A percentile compares a stretch with the other conserved stretches of the same genome.
These are phyloP conservation scores for Phellinidium pouzarii DNA, from an alignment of 1,284 basidiomycete species.

Conservation along the genomic window DNA sequence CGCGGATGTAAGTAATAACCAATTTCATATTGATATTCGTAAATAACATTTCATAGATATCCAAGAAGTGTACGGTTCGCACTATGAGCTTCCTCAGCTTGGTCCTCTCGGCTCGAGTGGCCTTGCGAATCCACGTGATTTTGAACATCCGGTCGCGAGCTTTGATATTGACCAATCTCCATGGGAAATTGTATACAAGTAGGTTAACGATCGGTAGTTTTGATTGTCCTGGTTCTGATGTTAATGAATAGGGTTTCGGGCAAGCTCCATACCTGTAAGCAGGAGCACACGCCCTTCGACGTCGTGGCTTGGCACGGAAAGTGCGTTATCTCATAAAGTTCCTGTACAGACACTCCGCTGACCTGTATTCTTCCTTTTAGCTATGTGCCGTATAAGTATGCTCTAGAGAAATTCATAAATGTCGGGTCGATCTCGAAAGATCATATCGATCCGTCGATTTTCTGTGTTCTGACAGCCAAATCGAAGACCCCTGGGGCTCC, in stretches of 20 bases:
- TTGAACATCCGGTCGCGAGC: conserved; percentile 54
- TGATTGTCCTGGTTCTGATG: neutral
- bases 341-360: neutral
- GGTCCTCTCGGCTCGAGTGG: conserved; percentile 60
- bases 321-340: neutral
- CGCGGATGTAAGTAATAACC: conserved; percentile 38
- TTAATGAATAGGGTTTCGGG: conserved; percentile 36
- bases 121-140: conserved; percentile 58
- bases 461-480: conserved; percentile 57
- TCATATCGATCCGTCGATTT: conserved; percentile 59
- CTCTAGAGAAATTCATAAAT: conserved; percentile 56
- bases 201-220: conserved; percentile 22
- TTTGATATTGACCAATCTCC: conserved; percentile 57
- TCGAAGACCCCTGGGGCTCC: conserved; percentile 52
- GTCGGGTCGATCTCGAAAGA: conserved; percentile 63
- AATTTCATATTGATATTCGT: neutral
- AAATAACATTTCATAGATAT: conserved; percentile 34
- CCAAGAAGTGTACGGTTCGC: conserved; percentile 56
- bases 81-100: conserved; percentile 59
- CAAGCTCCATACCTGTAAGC: conserved; percentile 47
- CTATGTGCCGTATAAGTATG: conserved; percentile 70
- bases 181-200: conserved; percentile 41
- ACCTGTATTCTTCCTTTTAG: conserved; percentile 29
- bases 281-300: conserved; percentile 67
- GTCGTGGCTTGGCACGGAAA: conserved; percentile 56